phyloP scores from a whole-genome alignment of 306 rosid genomes.

The Pterocarpus santalinus region DNA sequence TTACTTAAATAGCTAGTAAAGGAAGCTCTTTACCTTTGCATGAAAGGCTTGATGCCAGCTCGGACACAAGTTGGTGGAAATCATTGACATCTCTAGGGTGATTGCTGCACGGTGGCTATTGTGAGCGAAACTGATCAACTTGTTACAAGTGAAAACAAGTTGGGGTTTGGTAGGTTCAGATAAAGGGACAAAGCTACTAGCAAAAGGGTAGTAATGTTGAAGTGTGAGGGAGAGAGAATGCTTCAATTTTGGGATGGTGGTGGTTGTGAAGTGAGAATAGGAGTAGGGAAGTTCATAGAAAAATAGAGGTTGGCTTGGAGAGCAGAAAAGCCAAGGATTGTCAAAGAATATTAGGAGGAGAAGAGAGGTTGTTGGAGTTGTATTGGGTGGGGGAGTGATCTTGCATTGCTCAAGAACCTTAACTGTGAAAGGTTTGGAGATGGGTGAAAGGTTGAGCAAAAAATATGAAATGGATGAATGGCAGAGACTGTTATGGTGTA shows the following conservation, averaged over 20 bases:
- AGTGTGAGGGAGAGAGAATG: constrained; percentile 63
- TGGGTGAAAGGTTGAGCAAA: constrained; percentile 12
- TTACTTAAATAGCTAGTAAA: constrained; percentile 54
- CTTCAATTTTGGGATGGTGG: constrained; percentile 56
- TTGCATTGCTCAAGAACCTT: constrained; percentile 49
- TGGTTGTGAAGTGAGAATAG: constrained; percentile 47
- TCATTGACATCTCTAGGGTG: constrained; percentile 37
- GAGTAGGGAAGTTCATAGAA: constrained; percentile 57
- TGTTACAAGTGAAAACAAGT: constrained; percentile 26
- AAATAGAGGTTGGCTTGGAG: constrained; percentile 62
- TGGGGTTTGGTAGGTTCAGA: constrained; percentile 45
- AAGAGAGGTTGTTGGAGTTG: constrained; percentile 32
- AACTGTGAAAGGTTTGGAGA: constrained; percentile 1
- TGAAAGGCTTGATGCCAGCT: constrained; percentile 15
- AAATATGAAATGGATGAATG: too few relatives aligned
- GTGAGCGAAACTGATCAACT: constrained; percentile 49
- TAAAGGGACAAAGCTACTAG: constrained; percentile 43
- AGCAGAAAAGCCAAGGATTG: constrained; percentile 74
- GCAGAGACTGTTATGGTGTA: too few relatives aligned
- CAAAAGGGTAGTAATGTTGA: constrained; percentile 58
- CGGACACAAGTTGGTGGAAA: constrained; percentile 50
- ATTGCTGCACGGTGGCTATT: constrained; percentile 35
- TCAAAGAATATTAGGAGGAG: constrained; percentile 65
- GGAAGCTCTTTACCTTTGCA: constrained; percentile 32
- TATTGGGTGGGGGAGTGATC: constrained; percentile 44